phyloP scores from a whole-genome alignment of 257 asterid species.

The Henckelia pumila region DNA sequence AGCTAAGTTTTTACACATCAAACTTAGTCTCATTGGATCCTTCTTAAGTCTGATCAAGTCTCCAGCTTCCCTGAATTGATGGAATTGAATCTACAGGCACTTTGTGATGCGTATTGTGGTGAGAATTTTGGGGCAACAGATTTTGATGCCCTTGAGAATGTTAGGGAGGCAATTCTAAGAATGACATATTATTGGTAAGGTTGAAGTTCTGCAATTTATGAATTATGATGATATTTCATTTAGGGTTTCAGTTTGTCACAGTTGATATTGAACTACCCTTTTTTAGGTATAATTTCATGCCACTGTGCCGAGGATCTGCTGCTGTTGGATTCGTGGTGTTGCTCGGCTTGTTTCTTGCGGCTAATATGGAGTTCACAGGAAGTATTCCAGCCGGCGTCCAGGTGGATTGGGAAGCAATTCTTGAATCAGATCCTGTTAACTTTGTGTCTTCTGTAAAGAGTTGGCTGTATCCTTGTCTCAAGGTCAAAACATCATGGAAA shows the following conservation, averaged over 20 bases:
- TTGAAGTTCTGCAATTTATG: not conserved
- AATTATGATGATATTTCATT: not conserved
- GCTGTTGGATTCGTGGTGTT: slow-evolving; percentile 76
- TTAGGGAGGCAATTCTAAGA: slow-evolving; percentile 72
- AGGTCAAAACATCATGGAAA: slow-evolving; percentile 85
- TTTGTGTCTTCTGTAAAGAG: slow-evolving; percentile 58
- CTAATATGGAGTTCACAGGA: slow-evolving; percentile 94
- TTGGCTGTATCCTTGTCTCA: slow-evolving; percentile 87
- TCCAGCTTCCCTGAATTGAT: slow-evolving; percentile 20
- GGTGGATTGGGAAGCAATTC: slow-evolving; percentile 97
- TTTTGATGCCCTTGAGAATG: slow-evolving; percentile 77
- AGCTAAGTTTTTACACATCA: not conserved
- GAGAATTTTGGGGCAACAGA: slow-evolving; percentile 86
- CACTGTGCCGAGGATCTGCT: slow-evolving; percentile 76
- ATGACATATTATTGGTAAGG: slow-evolving; percentile 90
- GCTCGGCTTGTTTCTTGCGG: slow-evolving; percentile 88
- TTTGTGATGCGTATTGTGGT: slow-evolving; percentile 84
- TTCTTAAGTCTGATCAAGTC: slow-evolving; percentile 1
- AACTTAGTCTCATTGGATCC: not conserved
- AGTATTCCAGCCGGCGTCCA: slow-evolving; percentile 85
- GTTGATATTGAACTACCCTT: slow-evolving; percentile 24
- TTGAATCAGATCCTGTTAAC: slow-evolving; percentile 58
- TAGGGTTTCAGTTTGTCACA: slow-evolving; percentile 3
- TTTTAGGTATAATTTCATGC: slow-evolving; percentile 91
- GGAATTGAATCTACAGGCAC: slow-evolving; percentile 54